A percentile compares a stretch with the other conserved stretches of the same genome.
These are phyloP conservation scores for Cichorium intybus DNA, from an alignment of 140 eudicot genomes.

Conservation along the genomic window DNA sequence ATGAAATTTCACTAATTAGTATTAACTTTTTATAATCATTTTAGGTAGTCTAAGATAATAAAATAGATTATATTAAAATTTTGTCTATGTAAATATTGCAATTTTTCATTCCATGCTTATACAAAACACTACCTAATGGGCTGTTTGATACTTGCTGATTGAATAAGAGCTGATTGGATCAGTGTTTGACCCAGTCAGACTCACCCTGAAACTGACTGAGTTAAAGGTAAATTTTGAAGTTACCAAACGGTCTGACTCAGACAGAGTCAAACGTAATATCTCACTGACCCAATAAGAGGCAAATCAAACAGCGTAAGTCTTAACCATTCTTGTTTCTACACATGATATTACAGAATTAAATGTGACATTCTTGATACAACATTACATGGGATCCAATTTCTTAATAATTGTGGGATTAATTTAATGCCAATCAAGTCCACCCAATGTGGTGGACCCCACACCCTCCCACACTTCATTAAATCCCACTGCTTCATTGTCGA, in stretches of 20 bases:
- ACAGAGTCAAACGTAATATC: no score
- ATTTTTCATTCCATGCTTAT: no score
- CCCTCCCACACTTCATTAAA: constrained; percentile 89
- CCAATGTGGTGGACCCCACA: constrained; percentile 75
- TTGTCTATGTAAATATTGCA: not conserved
- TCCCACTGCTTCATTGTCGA: constrained; percentile 85
- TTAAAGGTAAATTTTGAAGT: no score
- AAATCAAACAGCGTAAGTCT: not conserved
- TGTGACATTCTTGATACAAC: constrained; percentile 1
- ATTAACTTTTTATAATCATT: no score
- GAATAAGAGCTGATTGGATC: no score
- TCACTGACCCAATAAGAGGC: no score
- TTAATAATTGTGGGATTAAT: constrained; percentile 28
- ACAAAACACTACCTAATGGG: no score
- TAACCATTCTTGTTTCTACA: not conserved
- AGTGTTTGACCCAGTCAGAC: no score
- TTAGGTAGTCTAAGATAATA: no score
- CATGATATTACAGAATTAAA: not conserved
- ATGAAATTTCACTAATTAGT: not conserved
- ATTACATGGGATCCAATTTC: not conserved
- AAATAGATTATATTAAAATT: not conserved
- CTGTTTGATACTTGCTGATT: no score
- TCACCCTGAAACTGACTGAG: no score
- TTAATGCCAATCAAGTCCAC: constrained; percentile 89
- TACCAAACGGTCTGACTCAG: no score